Evolutionary conservation across 495 filamentous ascomycete genomes (phyloP), one percentile per base, ranked within the genome.

Genomic region (Alectoria sarmentosa): DNA sequence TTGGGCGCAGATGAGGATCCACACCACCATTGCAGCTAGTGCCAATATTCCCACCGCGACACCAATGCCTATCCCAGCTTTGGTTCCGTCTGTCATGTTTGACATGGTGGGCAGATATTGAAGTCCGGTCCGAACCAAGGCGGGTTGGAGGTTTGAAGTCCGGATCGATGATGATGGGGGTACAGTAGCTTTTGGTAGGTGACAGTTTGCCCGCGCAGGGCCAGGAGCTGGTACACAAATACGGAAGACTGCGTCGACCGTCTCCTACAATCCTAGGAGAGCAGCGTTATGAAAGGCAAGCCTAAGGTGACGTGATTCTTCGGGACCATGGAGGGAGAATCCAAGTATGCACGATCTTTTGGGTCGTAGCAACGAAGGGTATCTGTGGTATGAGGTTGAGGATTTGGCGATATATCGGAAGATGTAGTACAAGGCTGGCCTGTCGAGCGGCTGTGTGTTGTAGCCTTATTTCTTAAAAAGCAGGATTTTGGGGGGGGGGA

Each of bases 11-110:
- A 55, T 55, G 26, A 55, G 52, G 3, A 55, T 10, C 52, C 52
- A 55, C 1, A 55, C 52, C 52, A 55, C 52, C 0, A 55, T 55
- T 4, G 52, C 52, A 55, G 52, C 52, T 11, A 55, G 15, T 17
- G 52, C 52, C 30, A 55, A 11, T 34, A 55, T 10, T n/a, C 52
- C 52, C 30, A 55, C 52, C 0, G 30, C 17, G 30, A 17, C 30
- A 55, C 52, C 52, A 21, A 55, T 17, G 15, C 52, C 52, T 55
- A 55, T 55, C 15, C 52, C 30, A 34, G 52, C 52, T 36, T 55
- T 55, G 30, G 14, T 55, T 55, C 52, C 52, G 11, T 55, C 52
- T 9, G 52, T 55, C 52, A 55, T 55, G 52, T 55, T 34, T 32
- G 52, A 34, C 52, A 55, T 55, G 30, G 21, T 55, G 28, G 32